Conservation (phyloP, 139 green algal species). For the Chlamydomonas sphaeroides region DNA sequence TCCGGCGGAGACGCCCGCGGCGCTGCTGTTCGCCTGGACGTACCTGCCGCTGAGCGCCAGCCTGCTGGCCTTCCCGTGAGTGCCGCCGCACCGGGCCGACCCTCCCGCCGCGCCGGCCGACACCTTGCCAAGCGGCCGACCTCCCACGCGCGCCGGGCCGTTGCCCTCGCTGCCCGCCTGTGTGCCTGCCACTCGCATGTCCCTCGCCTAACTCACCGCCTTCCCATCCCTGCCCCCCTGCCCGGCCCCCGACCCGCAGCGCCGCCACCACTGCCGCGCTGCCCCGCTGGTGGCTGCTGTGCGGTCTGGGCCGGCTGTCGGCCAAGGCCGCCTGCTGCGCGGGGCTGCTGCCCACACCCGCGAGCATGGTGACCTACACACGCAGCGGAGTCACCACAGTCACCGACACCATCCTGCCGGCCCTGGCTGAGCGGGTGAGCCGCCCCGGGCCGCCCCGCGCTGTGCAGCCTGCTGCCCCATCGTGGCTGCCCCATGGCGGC, state of each 20-base stretch:
- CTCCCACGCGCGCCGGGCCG: neutral
- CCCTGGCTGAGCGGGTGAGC: conserved; percentile 23
- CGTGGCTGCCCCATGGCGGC: too few species aligned
- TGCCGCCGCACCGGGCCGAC: too few species aligned
- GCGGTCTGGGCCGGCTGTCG: neutral
- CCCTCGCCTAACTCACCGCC: neutral
- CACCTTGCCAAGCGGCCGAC: too few species aligned
- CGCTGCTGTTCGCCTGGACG: conserved; percentile 3
- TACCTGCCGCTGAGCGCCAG: neutral
- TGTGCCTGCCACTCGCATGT: neutral
- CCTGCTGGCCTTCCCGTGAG: conserved; percentile 7
- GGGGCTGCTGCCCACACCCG: neutral
- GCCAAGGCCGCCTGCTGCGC: neutral
- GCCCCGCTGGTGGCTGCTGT: conserved; percentile 9
- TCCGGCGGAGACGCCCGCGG: neutral
- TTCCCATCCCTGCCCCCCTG: neutral
- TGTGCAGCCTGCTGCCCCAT: too few species aligned
- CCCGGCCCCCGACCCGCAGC: neutral
- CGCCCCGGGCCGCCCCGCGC: too few species aligned
- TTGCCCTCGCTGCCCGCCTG: neutral
- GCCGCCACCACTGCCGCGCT: neutral
- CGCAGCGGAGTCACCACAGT: conserved; percentile 7
- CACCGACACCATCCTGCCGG: conserved; percentile 4
- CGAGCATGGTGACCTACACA: neutral
- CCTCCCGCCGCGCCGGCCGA: too few species aligned